Conservation (phyloP, 2,329 filamentous ascomycete genomes). For the Nemania diffusa region DNA sequence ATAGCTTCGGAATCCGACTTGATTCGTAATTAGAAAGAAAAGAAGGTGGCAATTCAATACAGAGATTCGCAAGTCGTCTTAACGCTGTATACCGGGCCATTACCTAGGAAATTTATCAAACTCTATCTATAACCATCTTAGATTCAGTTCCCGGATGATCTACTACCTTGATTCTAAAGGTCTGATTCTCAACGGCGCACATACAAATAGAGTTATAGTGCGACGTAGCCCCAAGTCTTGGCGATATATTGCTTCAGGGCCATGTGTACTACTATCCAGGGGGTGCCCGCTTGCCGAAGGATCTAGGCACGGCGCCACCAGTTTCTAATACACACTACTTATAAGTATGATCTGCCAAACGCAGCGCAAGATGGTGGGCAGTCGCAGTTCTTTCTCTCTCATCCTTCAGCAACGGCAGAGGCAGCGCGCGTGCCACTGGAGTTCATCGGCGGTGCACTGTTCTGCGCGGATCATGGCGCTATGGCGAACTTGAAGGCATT, state of each 20-base stretch:
- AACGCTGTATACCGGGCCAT: background rate
- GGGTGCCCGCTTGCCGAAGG: slow-evolving; percentile 18
- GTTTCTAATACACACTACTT: no score
- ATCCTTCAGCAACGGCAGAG: slow-evolving; percentile 6
- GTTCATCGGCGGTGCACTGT: slow-evolving; percentile 2
- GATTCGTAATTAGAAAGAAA: background rate
- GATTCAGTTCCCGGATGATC: no score
- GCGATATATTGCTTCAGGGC: slow-evolving; percentile 2
- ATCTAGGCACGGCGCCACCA: slow-evolving; percentile 5
- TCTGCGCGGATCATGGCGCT: slow-evolving; percentile 17
- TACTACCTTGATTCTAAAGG: no score
- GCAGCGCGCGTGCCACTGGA: background rate
- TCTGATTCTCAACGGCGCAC: background rate
- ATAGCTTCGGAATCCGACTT: background rate
- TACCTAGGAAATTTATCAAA: background rate
- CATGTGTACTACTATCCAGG: no score
- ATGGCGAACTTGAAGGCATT: slow-evolving; percentile 24
- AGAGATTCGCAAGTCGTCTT: background rate
- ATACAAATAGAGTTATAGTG: background rate
- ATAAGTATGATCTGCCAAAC: background rate
- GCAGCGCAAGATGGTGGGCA: background rate
- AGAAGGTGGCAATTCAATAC: background rate
- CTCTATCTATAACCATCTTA: background rate
- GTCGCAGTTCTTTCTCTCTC: slow-evolving; percentile 3
- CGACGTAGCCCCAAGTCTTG: slow-evolving; percentile 14